These are phyloP conservation scores for Termitomyces sp. DNA, from an alignment of 768 basidiomycete species.

Conservation along the genomic window DNA sequence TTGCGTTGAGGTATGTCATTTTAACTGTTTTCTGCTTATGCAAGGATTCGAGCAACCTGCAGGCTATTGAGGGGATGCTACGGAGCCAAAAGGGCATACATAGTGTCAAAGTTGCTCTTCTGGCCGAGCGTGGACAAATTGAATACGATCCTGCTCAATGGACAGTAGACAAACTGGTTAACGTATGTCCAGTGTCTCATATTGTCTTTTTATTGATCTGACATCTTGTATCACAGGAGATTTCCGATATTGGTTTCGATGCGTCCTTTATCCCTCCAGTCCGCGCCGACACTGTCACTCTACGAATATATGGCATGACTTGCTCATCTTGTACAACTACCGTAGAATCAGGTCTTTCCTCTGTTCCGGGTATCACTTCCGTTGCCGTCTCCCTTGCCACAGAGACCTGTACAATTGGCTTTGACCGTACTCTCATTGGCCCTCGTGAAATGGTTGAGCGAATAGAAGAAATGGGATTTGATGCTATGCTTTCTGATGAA, in stretches of 20 bases:
- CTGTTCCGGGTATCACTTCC: conserved; percentile 65
- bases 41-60: background rate
- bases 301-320: conserved; percentile 90
- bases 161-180: conserved; percentile 74
- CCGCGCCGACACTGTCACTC: conserved; percentile 60
- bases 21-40: background rate
- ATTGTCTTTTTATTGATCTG: background rate
- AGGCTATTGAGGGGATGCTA: conserved; percentile 86
- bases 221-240: conserved; percentile 52
- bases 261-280: conserved; percentile 67
- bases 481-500: conserved; percentile 79
- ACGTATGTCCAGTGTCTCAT: conserved; percentile 36
- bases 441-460: conserved; percentile 86
- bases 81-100: conserved; percentile 82
- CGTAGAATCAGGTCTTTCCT: conserved; percentile 63
- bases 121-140: conserved; percentile 88
- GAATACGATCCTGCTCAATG: conserved; percentile 85
- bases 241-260: conserved; percentile 90
- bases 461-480: conserved; percentile 86
- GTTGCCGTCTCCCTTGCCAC: conserved; percentile 74
- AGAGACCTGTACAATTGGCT: conserved; percentile 68
- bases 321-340: conserved; percentile 77
- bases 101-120: conserved; percentile 90
- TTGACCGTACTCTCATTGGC: conserved; percentile 66
- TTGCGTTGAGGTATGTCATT: conserved; percentile 70